Conservation (phyloP, 1,284 basidiomycete genomes). For the Austroboletus niveus region DNA sequence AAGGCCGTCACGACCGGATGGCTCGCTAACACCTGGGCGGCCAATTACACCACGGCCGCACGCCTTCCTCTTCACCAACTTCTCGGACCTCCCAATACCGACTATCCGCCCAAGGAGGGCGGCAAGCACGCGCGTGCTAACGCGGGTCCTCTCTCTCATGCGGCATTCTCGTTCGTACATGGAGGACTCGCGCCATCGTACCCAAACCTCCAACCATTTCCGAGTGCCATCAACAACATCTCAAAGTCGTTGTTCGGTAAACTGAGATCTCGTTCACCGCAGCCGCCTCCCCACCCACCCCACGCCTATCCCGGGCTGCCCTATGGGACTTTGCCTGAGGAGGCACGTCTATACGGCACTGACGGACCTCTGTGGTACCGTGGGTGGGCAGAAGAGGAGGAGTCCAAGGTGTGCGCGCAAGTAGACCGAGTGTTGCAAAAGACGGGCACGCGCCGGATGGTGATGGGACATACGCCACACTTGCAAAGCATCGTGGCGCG, state of each 20-base stretch:
- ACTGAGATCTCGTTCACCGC: constrained; percentile 53
- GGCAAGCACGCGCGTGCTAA: constrained; percentile 36
- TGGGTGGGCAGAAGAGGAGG: constrained; percentile 78
- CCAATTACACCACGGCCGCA: constrained; percentile 83
- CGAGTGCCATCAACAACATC: constrained; percentile 75
- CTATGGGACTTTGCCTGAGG: constrained; percentile 57
- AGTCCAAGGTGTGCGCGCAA: constrained; percentile 64
- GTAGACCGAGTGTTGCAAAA: constrained; percentile 69
- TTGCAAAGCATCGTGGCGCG: constrained; percentile 80
- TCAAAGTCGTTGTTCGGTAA: constrained; percentile 65
- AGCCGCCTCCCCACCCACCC: constrained; percentile 80
- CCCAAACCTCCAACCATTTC: constrained; percentile 72
- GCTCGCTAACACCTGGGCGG: constrained; percentile 81
- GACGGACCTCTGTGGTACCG: constrained; percentile 91
- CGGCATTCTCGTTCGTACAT: constrained; percentile 84
- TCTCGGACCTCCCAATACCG: constrained; percentile 68
- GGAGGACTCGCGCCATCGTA: constrained; percentile 82
- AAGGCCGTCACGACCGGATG: constrained; percentile 70
- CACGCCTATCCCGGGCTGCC: constrained; percentile 78
- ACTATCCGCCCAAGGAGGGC: constrained; percentile 51
- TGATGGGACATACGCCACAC: constrained; percentile 94
- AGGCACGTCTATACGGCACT: constrained; percentile 66
- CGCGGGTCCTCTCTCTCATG: constrained; percentile 58
- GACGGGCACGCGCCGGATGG: constrained; percentile 80
- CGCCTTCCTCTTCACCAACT: constrained; percentile 76